phyloP scores from a whole-genome alignment of 2,329 filamentous ascomycete genomes.

The Fusarium fujikuroi region DNA sequence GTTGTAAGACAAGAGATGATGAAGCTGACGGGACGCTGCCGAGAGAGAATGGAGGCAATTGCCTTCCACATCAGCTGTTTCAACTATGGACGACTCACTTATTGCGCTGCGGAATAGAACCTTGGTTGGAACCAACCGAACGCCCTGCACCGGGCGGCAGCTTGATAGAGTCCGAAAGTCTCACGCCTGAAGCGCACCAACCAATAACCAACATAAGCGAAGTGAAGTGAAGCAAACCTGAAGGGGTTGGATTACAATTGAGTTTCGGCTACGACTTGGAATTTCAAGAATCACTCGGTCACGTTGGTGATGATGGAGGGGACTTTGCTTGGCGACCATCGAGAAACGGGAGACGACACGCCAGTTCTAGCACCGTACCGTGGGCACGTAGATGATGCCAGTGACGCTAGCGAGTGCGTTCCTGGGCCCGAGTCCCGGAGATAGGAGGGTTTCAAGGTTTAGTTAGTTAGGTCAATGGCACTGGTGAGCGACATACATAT shows the following conservation, averaged over 20 bases:
- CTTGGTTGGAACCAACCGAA: background rate
- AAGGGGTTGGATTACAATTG: background rate
- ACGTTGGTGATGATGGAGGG: background rate
- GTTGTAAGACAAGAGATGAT: background rate
- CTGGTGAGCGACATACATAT: background rate
- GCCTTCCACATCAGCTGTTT: conserved; percentile 4
- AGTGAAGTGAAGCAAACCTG: background rate
- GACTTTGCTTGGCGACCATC: background rate
- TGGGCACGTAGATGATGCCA: background rate
- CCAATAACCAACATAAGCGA: background rate
- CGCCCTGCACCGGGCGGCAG: background rate
- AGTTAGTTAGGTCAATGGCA: background rate
- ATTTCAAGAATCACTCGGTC: background rate
- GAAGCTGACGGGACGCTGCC: too few species aligned
- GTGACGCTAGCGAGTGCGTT: conserved; percentile 6
- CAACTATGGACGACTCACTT: background rate
- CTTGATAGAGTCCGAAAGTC: background rate
- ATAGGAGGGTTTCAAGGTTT: conserved; percentile 2
- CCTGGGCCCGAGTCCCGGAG: conserved; percentile 3
- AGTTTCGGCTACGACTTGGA: background rate
- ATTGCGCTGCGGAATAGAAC: background rate
- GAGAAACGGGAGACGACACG: background rate
- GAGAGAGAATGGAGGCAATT: background rate
- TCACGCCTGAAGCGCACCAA: conserved; percentile 1
- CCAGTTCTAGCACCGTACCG: background rate